Evolutionary conservation across 306 rosid genomes (phyloP).

Genomic region (Notholithocarpus densiflorus): DNA sequence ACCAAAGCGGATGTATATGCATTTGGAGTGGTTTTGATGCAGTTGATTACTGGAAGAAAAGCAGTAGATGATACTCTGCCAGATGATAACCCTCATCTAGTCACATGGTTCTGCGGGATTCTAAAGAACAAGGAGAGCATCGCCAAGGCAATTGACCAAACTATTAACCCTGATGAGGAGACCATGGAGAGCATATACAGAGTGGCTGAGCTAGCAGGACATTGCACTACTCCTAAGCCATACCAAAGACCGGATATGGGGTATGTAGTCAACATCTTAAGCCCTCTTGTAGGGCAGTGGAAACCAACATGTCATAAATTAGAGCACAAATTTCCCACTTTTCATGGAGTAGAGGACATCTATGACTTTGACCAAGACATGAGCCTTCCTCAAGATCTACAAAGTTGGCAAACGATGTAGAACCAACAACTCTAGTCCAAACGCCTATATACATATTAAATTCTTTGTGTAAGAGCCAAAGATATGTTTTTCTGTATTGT

Average conservation of each 20-base stretch:
- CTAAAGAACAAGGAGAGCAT: conserved; percentile 70
- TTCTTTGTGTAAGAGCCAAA: too few species aligned
- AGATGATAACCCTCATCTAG: conserved; percentile 75
- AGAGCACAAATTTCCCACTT: too few species aligned
- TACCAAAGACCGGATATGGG: conserved; percentile 88
- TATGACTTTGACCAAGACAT: conserved; percentile 59
- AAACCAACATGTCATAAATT: conserved; percentile 54
- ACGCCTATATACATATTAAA: too few species aligned
- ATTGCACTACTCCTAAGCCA: conserved; percentile 82
- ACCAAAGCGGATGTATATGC: conserved; percentile 90
- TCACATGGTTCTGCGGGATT: conserved; percentile 77
- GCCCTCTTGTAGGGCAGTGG: conserved; percentile 80
- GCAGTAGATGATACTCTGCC: conserved; percentile 72
- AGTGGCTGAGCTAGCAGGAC: conserved; percentile 75
- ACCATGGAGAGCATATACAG: conserved; percentile 78
- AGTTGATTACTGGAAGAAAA: conserved; percentile 67
- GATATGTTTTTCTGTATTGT: too few species aligned
- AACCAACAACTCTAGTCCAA: too few species aligned
- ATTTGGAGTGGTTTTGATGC: conserved; percentile 87
- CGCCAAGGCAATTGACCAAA: conserved; percentile 72
- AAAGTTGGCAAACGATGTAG: too few species aligned
- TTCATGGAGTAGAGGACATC: conserved; percentile 35
- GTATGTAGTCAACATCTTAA: conserved; percentile 69
- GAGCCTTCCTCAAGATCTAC: conserved; percentile 46
- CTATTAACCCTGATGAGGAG: conserved; percentile 70